Conservation (phyloP, 352 stramenopile species). For the Globisporangium nagaii region DNA sequence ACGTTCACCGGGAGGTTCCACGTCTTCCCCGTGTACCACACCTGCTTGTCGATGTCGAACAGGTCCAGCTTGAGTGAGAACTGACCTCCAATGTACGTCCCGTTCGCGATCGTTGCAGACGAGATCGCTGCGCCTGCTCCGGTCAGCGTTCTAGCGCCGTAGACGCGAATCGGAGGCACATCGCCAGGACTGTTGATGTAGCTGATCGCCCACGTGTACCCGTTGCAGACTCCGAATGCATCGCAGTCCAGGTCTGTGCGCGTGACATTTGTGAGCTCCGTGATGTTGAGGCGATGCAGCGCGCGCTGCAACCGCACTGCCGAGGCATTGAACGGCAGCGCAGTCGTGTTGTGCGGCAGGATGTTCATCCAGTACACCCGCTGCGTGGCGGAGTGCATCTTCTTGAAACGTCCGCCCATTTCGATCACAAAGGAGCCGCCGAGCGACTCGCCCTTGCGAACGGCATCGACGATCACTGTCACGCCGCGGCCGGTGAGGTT, state of each 20-base stretch:
- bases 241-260: constrained; percentile 46
- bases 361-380: constrained; percentile 41
- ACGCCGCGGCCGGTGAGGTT: constrained; percentile 51
- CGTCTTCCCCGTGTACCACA: constrained; percentile 35
- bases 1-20: constrained; percentile 72
- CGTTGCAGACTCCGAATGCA: constrained; percentile 49
- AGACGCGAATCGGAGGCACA: constrained; percentile 49
- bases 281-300: constrained; percentile 35
- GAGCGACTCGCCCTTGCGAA: constrained; percentile 47
- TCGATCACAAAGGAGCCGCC: constrained; percentile 39
- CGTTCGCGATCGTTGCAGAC: constrained; percentile 49
- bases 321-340: constrained; percentile 34
- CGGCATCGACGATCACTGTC: constrained; percentile 21
- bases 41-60: constrained; percentile 33
- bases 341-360: constrained; percentile 32
- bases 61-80: constrained; percentile 59
- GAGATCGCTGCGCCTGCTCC: constrained; percentile 21
- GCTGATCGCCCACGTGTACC: constrained; percentile 64
- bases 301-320: constrained; percentile 20
- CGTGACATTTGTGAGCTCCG: constrained; percentile 28
- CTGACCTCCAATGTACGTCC: constrained; percentile 60
- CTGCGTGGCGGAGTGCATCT: constrained; percentile 27
- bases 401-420: constrained; percentile 60
- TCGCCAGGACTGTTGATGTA: constrained; percentile 60
- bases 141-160: constrained; percentile 23